These are phyloP conservation scores for Dactylorhiza incarnata DNA, from an alignment of 106 monocot species.

Conservation along the genomic window DNA sequence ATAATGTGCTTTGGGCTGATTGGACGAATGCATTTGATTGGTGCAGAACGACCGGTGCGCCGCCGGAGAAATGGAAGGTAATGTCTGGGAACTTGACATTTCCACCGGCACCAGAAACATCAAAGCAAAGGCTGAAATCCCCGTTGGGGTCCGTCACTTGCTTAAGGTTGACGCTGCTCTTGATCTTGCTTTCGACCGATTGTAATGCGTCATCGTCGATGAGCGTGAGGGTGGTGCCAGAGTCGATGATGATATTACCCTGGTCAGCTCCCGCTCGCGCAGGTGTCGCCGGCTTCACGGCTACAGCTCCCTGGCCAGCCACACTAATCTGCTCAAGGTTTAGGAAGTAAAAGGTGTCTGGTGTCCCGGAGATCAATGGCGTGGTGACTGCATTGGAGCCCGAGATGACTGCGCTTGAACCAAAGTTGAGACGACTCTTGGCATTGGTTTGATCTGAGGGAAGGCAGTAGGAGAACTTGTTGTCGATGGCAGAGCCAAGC, in stretches of 20 bases:
- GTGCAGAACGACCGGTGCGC: conserved; percentile 14
- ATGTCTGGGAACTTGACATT: conserved; percentile 17
- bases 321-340: conserved; percentile 18
- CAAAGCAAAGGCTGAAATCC: conserved; percentile 19
- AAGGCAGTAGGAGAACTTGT: conserved; percentile 31
- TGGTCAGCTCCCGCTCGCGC: not conserved
- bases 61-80: conserved; percentile 17
- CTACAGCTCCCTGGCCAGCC: not conserved
- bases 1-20: not conserved
- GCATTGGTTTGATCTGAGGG: not conserved
- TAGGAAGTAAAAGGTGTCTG: conserved; percentile 20
- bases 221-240: conserved; percentile 33
- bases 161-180: not conserved
- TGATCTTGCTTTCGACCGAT: conserved; percentile 4
- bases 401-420: not conserved
- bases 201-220: conserved; percentile 3
- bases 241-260: conserved; percentile 36
- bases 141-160: conserved; percentile 4
- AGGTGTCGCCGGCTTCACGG: not conserved
- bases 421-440: conserved; percentile 8
- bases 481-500: conserved; percentile 5
- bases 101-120: not conserved
- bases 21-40: conserved; percentile 15
- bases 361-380: not conserved
- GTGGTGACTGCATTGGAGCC: conserved; percentile 10